Base-by-base conservation (phyloP, 306 rosid species). In the Vigna radiata region DNA sequence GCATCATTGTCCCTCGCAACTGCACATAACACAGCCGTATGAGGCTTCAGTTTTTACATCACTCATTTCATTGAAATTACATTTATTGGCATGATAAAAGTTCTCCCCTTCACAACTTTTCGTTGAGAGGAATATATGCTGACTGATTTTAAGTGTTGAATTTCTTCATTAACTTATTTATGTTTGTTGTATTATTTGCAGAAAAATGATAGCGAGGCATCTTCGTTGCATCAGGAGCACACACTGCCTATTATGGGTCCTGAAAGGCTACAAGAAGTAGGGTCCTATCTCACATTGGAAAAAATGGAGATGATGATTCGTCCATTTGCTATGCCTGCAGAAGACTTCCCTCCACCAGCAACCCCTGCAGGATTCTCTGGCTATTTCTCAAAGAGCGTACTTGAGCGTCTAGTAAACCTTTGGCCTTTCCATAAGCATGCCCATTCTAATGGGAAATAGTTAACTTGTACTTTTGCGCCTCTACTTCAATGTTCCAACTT, bases 271-370 rank as follows among this genome's bases (percentile, higher is more conserved):
- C 97, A 94, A 81, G 98, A 94, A 81, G 85, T 89, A 50, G 97
- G 96, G 60, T 92, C 97, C 7, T 94, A 77, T 85, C 95, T 92
- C 29, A 90, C 97, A 7, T 77, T 94, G 15, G 96, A 94, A 41
- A 90, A 85, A 79, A 89, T 90, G 95, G 98, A 94, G 82, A 85
- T 33, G 85, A 90, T 94, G 98, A 23, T 90, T 76, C 97, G 81
- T 31, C 92, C 93, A 27, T 94, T 90, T 82, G 97, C 98, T 2
- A 94, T 94, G 98, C 97, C 98, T 64, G 98, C 98, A 0, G 98
- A 94, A 86, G 98, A 94, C 82, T 94, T 94, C 56, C 98, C 97
- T 75, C 98, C 98, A 3, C 85, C 96, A n/a, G 80, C 91, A 41
- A 75, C 87, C 46, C 98, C 98, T 2, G 97, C 91, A 0, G 97